Evolutionary conservation across 2,329 filamentous ascomycete species (phyloP).

Genomic region (Calonectria naviculata): DNA sequence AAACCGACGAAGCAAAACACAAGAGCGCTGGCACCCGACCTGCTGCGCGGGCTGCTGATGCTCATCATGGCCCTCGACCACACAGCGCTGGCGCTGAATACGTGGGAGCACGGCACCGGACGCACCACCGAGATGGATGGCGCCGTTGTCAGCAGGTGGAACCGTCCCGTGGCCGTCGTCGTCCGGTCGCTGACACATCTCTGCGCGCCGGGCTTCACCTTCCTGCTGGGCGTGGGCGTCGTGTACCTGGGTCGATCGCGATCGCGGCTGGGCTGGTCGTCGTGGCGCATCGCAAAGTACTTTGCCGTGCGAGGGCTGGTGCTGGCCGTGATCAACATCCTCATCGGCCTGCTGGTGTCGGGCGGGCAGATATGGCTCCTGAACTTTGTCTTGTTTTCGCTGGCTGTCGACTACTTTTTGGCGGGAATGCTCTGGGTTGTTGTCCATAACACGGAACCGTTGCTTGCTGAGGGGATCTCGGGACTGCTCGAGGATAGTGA

Average conservation of each 20-base stretch:
- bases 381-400: constrained; percentile 56
- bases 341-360: constrained; percentile 46
- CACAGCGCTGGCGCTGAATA: constrained; percentile 49
- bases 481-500: constrained; percentile 13
- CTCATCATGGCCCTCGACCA: constrained; percentile 58
- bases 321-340: constrained; percentile 46
- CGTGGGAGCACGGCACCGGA: constrained; percentile 55
- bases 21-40: constrained; percentile 55
- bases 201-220: constrained; percentile 57
- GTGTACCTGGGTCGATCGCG: constrained; percentile 58
- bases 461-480: constrained; percentile 42
- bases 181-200: constrained; percentile 56
- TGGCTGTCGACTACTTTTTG: constrained; percentile 58
- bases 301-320: constrained; percentile 51
- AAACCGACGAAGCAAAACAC: constrained; percentile 29
- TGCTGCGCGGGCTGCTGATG: constrained; percentile 58
- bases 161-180: constrained; percentile 49
- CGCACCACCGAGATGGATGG: constrained; percentile 50
- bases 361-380: constrained; percentile 53
- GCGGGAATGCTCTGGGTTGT: constrained; percentile 54
- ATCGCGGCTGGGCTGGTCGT: constrained; percentile 51
- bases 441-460: constrained; percentile 48
- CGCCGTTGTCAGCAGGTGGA: constrained; percentile 49
- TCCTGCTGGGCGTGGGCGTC: constrained; percentile 58
- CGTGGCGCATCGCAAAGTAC: constrained; percentile 48